Conservation (phyloP, 495 filamentous ascomycete genomes). For the Penicillium arizonense region DNA sequence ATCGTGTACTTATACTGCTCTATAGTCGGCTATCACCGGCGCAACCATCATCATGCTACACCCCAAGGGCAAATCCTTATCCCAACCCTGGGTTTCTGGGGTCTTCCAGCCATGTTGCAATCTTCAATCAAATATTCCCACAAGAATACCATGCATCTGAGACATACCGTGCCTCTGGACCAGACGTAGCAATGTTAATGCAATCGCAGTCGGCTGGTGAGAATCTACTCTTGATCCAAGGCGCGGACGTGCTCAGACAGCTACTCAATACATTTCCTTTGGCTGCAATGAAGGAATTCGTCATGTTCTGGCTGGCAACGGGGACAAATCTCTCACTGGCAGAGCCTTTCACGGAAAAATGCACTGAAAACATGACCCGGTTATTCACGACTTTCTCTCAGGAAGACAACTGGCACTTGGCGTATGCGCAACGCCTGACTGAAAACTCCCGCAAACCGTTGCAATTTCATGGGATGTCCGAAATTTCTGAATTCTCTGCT, state of each 20-base stretch:
- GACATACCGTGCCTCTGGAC: slow-evolving; percentile 1
- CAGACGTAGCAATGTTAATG: slow-evolving; percentile 2
- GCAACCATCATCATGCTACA: slow-evolving; percentile 20
- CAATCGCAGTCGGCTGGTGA: slow-evolving; percentile 18
- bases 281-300: slow-evolving; percentile 28
- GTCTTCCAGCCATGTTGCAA: slow-evolving; percentile 40
- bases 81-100: slow-evolving; percentile 45
- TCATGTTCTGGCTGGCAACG: slow-evolving; percentile 31
- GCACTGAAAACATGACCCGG: slow-evolving; percentile 26
- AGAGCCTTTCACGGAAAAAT: slow-evolving; percentile 29
- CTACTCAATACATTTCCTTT: slow-evolving; percentile 23
- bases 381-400: slow-evolving; percentile 18
- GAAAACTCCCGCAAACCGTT: slow-evolving; percentile 35
- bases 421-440: slow-evolving; percentile 30
- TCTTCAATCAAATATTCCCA: slow-evolving; percentile 39
- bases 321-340: slow-evolving; percentile 36
- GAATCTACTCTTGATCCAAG: slow-evolving; percentile 23
- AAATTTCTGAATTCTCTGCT: slow-evolving; percentile 25
- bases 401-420: slow-evolving; percentile 30
- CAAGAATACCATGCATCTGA: slow-evolving; percentile 14
- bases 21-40: slow-evolving; percentile 5
- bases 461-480: slow-evolving; percentile 13
- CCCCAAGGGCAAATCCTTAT: slow-evolving; percentile 29
- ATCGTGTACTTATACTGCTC: slow-evolving; percentile 5
- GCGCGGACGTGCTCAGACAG: slow-evolving; percentile 26